A percentile compares a stretch with the other conserved stretches of the same genome.
phyloP scores from a whole-genome alignment of 371 early-diverging fungal genomes.

The Rhizopus stolonifer region DNA sequence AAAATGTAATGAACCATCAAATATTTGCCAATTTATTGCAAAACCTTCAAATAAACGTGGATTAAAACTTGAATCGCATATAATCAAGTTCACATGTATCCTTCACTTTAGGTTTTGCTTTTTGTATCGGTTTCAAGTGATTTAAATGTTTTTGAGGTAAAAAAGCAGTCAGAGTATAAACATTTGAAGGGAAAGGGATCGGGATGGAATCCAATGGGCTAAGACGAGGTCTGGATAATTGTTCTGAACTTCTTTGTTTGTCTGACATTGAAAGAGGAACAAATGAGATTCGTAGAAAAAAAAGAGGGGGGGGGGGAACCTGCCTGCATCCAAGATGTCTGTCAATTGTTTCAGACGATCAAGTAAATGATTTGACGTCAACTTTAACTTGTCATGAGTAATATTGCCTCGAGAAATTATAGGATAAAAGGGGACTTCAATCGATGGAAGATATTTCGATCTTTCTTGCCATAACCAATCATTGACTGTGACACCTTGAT shows the following conservation, averaged over 20 bases:
- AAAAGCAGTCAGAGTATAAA: background rate
- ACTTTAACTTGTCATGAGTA: background rate
- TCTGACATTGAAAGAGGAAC: background rate
- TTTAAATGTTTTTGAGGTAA: conserved; percentile 5
- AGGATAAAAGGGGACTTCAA: background rate
- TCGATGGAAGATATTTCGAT: conserved; percentile 8
- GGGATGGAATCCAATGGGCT: background rate
- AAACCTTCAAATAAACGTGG: background rate
- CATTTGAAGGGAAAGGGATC: too few species aligned
- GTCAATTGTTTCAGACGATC: background rate
- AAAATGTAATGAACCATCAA: conserved; percentile 13
- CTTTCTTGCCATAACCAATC: conserved; percentile 9
- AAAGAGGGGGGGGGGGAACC: background rate
- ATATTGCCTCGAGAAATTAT: background rate
- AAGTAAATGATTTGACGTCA: background rate
- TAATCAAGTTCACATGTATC: conserved; percentile 7
- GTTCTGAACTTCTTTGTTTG: background rate
- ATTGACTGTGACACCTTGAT: background rate
- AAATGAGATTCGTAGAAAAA: background rate
- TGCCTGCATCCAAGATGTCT: background rate
- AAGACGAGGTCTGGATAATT: too few species aligned
- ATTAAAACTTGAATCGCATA: conserved; percentile 7
- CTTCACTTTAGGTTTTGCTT: background rate
- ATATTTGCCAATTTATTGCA: conserved; percentile 10
- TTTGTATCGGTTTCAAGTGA: background rate